Percentiles rank a stretch among this genome's conserved stretches.
These are phyloP conservation scores for Daedalea quercina DNA, from an alignment of 768 basidiomycete species.

Conservation along the genomic window DNA sequence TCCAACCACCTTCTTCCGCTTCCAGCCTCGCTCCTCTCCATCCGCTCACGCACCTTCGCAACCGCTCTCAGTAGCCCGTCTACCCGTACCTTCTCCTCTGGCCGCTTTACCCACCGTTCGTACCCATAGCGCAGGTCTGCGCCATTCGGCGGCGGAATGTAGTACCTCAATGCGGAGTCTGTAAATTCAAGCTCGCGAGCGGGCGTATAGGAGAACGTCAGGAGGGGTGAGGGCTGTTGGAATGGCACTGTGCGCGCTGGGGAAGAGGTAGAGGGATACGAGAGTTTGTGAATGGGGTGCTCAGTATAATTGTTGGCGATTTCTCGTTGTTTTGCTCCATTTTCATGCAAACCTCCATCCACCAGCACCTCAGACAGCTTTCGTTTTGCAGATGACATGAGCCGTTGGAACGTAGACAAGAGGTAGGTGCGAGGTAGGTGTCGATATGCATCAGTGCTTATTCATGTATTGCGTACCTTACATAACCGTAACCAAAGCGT, in stretches of 20 bases:
- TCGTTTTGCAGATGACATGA: neutral
- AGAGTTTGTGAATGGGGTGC: neutral
- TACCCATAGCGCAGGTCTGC: conserved; percentile 69
- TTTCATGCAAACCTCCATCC: neutral
- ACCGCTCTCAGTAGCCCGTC: conserved; percentile 62
- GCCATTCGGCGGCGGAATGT: conserved; percentile 54
- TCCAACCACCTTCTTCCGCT: conserved; percentile 26
- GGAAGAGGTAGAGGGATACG: neutral
- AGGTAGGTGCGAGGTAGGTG: neutral
- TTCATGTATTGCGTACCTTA: neutral
- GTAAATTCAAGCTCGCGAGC: conserved; percentile 52
- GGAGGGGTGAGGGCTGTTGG: conserved; percentile 62
- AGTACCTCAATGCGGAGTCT: conserved; percentile 67
- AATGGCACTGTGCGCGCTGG: conserved; percentile 32
- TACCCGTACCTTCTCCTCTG: conserved; percentile 60
- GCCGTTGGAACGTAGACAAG: neutral
- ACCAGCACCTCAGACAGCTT: neutral
- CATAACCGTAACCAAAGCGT: neutral
- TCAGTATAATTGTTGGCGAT: neutral
- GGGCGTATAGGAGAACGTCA: conserved; percentile 68
- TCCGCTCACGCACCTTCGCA: conserved; percentile 32
- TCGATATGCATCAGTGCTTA: neutral
- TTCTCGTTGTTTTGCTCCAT: neutral
- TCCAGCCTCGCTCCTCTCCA: conserved; percentile 22
- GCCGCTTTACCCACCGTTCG: conserved; percentile 61